Conservation (phyloP, 495 filamentous ascomycete genomes). For the Amorphotheca resinae region DNA sequence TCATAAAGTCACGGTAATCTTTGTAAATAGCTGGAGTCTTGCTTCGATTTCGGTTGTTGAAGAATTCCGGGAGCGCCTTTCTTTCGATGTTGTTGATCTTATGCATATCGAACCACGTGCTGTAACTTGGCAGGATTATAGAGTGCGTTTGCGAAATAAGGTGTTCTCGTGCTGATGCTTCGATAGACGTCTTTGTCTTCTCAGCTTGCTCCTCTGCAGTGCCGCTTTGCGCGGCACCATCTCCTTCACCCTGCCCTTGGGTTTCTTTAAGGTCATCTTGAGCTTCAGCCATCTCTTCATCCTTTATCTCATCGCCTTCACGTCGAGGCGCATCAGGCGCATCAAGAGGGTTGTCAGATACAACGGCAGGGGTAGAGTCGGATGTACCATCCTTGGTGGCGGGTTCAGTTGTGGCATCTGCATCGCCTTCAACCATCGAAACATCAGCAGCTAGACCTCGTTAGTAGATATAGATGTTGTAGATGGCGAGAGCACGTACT, state of each 20-base stretch:
- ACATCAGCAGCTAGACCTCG: conserved; percentile 28
- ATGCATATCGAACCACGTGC: conserved; percentile 98
- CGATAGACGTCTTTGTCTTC: conserved; percentile 61
- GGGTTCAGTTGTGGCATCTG: conserved; percentile 23
- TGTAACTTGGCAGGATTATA: conserved; percentile 92
- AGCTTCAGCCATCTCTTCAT: conserved; percentile 78
- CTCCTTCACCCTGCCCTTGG: conserved; percentile 16
- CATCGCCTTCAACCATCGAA: conserved; percentile 38
- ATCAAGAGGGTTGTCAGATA: conserved; percentile 76
- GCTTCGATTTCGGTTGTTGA: conserved; percentile 94
- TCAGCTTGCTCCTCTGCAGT: conserved; percentile 26
- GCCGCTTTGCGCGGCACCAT: conserved; percentile 20
- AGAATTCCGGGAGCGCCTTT: conserved; percentile 91
- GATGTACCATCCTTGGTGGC: conserved; percentile 41
- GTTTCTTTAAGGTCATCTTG: conserved; percentile 42
- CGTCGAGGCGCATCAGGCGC: conserved; percentile 65
- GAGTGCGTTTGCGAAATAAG: conserved; percentile 84
- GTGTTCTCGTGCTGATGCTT: conserved; percentile 77
- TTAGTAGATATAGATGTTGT: conserved; percentile 6
- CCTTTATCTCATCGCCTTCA: conserved; percentile 53
- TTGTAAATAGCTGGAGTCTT: conserved; percentile 97
- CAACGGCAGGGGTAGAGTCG: conserved; percentile 37
- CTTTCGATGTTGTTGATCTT: conserved; percentile 75
- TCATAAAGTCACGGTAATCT: conserved; percentile 99
- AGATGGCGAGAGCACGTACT: conserved; percentile 9